Base-by-base conservation (phyloP, 345 rosid genomes). In the Boechera divaricarpa region DNA sequence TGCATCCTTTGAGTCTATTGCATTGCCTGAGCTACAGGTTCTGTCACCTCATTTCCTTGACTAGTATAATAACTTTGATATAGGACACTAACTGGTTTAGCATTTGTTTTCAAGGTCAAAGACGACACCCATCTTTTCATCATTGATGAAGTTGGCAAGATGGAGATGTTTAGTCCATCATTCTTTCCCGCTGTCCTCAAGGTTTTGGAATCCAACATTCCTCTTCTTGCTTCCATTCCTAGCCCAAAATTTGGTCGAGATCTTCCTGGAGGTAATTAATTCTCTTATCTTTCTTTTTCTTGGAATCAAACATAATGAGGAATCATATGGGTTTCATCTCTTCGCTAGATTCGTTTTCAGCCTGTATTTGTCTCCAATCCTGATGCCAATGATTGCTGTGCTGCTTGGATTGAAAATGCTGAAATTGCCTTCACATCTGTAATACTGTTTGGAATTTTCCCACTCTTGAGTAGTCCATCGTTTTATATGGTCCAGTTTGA, bases 21-120 rank as follows among this genome's bases (percentile, higher is more conserved):
- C 88, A n/a, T 83, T 89, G 81, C 94, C 97, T 2, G 78, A 84
- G 80, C 76, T 89, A 84, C 90, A 87, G 97, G 92, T 89, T 35
- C 61, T 31, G 10, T 48, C 48, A 18, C 49, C 51, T 9, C 65
- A 18, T 45, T 15, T 21, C 57, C 39, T n/a, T 28, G 24, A 15
- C 18, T 39, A 5, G 12, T 21, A 39, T 62, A 4, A 21, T 58
- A 6, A 1, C 7, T 59, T 36, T 10, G 15, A 41, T 13, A 28
- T 5, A 6, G 36, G 54, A 63, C 36, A 11, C 69, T 64, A 21
- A 45, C 42, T 31, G 15, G 28, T 44, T n/a, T 49, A n/a, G 12
- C 35, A 29, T 65, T 48, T 7, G 4, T 15, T 45, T 72, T 32
- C 72, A 65, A 91, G 96, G 77, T 88, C 53, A 85, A 73, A 77